phyloP scores from a whole-genome alignment of 2,329 filamentous ascomycete genomes.

The Beauveria brongniartii region DNA sequence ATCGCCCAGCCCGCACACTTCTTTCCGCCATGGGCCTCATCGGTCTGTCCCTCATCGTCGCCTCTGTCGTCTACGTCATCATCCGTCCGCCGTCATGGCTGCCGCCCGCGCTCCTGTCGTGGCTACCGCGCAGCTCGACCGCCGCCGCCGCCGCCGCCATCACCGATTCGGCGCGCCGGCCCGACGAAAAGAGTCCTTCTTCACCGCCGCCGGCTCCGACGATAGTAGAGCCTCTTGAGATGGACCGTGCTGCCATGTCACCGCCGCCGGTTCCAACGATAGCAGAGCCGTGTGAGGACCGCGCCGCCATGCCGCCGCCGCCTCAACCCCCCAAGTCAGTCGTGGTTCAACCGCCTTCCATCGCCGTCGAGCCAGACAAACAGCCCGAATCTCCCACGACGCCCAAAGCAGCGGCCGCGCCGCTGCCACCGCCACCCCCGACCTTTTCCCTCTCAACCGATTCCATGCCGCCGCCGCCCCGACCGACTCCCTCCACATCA shows the following conservation, averaged over 20 bases:
- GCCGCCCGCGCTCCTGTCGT: conserved; percentile 14
- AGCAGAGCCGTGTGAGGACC: conserved; percentile 16
- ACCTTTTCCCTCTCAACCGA: conserved; percentile 35
- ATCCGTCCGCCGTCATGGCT: conserved; percentile 46
- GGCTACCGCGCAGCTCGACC: neutral
- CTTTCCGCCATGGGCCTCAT: conserved; percentile 42
- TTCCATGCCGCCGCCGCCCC: conserved; percentile 13
- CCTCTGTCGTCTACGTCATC: conserved; percentile 49
- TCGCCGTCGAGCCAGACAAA: conserved; percentile 8
- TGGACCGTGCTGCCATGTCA: conserved; percentile 24
- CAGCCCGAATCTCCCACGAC: conserved; percentile 12
- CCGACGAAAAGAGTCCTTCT: neutral
- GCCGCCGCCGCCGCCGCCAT: neutral
- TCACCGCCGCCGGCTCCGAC: conserved; percentile 8
- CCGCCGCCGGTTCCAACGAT: conserved; percentile 9
- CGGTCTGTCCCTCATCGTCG: conserved; percentile 54
- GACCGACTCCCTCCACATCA: neutral
- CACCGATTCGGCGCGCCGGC: neutral
- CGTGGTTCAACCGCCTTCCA: conserved; percentile 15
- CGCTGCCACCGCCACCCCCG: conserved; percentile 29
- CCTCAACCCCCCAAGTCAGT: conserved; percentile 23
- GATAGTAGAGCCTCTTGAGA: conserved; percentile 1
- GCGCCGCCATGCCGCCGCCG: conserved; percentile 24
- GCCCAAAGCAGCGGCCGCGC: conserved; percentile 30
- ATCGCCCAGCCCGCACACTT: neutral